phyloP scores from a whole-genome alignment of 2,329 filamentous ascomycete genomes.

The Esteya vermicola region DNA sequence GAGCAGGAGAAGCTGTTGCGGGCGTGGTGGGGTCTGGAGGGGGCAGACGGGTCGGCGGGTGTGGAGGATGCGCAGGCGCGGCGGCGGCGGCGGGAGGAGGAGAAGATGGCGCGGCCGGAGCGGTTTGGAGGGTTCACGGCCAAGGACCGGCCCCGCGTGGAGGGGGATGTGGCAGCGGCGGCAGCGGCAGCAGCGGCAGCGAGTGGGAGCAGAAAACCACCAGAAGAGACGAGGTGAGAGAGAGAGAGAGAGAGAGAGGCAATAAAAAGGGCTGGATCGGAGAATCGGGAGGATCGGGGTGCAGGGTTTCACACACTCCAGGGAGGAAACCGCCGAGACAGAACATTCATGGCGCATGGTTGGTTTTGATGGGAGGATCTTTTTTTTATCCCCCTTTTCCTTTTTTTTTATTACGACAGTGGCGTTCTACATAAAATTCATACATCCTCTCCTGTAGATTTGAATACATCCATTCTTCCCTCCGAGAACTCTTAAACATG shows the following conservation, averaged over 20 bases:
- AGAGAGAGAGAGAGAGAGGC: too few species aligned
- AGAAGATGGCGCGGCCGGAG: slow-evolving; percentile 38
- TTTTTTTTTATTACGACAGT: not conserved
- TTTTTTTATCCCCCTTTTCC: not conserved
- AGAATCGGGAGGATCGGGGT: not conserved
- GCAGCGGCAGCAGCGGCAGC: not conserved
- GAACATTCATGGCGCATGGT: too few species aligned
- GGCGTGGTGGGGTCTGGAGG: slow-evolving; percentile 49
- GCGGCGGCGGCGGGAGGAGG: slow-evolving; percentile 32
- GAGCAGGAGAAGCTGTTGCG: slow-evolving; percentile 52
- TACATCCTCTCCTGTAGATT: not conserved
- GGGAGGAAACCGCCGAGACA: too few species aligned
- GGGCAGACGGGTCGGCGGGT: slow-evolving; percentile 17
- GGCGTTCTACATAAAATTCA: not conserved
- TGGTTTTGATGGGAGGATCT: not conserved
- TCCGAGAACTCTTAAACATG: too few species aligned
- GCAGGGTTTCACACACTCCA: too few species aligned
- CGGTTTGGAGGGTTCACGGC: slow-evolving; percentile 39
- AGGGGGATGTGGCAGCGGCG: not conserved
- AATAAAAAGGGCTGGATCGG: not conserved
- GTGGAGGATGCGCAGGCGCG: slow-evolving; percentile 26
- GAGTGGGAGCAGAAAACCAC: not conserved
- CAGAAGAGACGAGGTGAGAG: not conserved
- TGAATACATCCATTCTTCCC: too few species aligned
- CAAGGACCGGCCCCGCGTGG: slow-evolving; percentile 19